Percentiles rank a stretch among this genome's conserved stretches.
phyloP scores from a whole-genome alignment of 176 grass and related monocot genomes.

The barley (Hordeum vulgare) region MorexV3_pseudomolecules_assembly NC_058520.1:584208302-584208801 shows the following conservation, averaged over 20 bases:
- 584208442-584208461: slow-evolving; percentile 23
- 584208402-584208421: neutral
- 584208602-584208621: slow-evolving; percentile 57
- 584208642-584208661: slow-evolving; percentile 77
- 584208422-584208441: slow-evolving; percentile 25
- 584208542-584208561: slow-evolving; percentile 38
- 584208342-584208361: neutral
- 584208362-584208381: neutral
- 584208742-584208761: neutral
- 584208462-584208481: neutral
- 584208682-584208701: slow-evolving; percentile 94
- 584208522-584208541: slow-evolving; percentile 54
- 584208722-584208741: neutral
- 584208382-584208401: neutral
- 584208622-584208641: slow-evolving; percentile 72
- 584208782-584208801: neutral
- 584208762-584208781: neutral
- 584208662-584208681: slow-evolving; percentile 85
- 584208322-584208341: neutral
- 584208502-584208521: slow-evolving; percentile 36
- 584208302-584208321: neutral
- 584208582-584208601: slow-evolving; percentile 42
- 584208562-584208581: slow-evolving; percentile 27
- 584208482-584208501: slow-evolving; percentile 28
- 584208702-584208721: neutral